Percentiles rank a stretch among this genome's conserved stretches.
Evolutionary conservation across 192 early-diverging fungal species (phyloP).

Genomic region (Coemansia sp.): DNA sequence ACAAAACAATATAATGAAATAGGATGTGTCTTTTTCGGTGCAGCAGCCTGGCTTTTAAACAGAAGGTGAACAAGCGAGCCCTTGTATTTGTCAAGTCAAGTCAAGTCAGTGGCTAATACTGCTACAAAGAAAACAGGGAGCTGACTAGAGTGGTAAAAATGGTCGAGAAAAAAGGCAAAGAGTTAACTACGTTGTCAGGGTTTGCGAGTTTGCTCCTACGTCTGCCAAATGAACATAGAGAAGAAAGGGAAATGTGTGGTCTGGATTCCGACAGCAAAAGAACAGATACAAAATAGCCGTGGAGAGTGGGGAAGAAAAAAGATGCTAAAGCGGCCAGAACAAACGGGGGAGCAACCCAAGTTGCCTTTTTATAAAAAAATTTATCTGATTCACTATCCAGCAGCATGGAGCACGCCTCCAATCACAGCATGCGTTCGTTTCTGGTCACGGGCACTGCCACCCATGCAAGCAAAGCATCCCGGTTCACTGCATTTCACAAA

Average conservation of each 20-base stretch:
- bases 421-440: neutral
- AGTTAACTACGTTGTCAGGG: neutral
- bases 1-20: neutral
- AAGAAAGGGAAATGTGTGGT: neutral
- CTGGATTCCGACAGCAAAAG: neutral
- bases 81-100: neutral
- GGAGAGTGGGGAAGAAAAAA: conserved; percentile 1
- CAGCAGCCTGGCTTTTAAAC: neutral
- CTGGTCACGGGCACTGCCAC: conserved; percentile 1
- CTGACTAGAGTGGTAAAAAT: neutral
- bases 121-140: neutral
- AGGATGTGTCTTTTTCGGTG: neutral
- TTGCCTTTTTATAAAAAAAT: neutral
- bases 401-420: conserved; percentile 3
- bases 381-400: conserved; percentile 3
- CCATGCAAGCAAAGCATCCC: neutral
- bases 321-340: neutral
- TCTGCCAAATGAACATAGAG: neutral
- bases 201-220: neutral
- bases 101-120: neutral
- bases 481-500: neutral
- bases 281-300: neutral
- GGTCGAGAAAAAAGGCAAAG: neutral
- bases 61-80: neutral
- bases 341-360: neutral